Evolutionary conservation across 306 rosid species (phyloP).

Genomic region (Trichosanthes truncata): DNA sequence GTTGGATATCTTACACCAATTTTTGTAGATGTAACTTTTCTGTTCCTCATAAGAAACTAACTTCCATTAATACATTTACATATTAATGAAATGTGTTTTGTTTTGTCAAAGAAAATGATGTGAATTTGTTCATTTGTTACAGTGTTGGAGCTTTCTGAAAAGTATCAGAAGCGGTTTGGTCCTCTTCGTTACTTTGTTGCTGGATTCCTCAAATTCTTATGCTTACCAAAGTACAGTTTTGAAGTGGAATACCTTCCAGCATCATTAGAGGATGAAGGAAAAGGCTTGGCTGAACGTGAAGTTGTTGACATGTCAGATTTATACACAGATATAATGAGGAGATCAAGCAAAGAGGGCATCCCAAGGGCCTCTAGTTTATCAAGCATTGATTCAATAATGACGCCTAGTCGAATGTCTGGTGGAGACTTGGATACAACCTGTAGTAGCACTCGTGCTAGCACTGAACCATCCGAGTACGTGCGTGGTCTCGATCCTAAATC

Average conservation of each 20-base stretch:
- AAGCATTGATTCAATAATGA: slow-evolving; percentile 96
- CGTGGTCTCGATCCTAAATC: slow-evolving; percentile 95
- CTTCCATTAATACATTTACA: background rate
- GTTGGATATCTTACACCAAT: background rate
- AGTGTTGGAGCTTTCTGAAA: slow-evolving; percentile 95
- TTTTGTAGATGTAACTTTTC: background rate
- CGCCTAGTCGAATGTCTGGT: slow-evolving; percentile 89
- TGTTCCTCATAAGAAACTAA: background rate
- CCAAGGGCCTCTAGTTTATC: slow-evolving; percentile 98
- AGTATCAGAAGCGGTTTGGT: slow-evolving; percentile 92
- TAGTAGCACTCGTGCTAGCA: slow-evolving; percentile 67
- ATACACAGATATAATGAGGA: slow-evolving; percentile 72
- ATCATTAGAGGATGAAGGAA: slow-evolving; percentile 67
- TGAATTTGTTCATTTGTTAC: slow-evolving; percentile 17
- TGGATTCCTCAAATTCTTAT: slow-evolving; percentile 86
- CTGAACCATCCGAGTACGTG: slow-evolving; percentile 93
- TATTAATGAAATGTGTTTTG: background rate
- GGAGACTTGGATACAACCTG: slow-evolving; percentile 70
- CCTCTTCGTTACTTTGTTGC: slow-evolving; percentile 97
- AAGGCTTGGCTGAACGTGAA: slow-evolving; percentile 44
- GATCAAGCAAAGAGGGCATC: slow-evolving; percentile 77
- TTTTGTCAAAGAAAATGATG: background rate
- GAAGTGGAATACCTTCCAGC: slow-evolving; percentile 96
- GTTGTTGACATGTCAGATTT: slow-evolving; percentile 82
- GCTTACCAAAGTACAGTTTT: slow-evolving; percentile 85